Conservation (phyloP, 2,329 filamentous ascomycete genomes). For the Claviceps pusilla region DNA sequence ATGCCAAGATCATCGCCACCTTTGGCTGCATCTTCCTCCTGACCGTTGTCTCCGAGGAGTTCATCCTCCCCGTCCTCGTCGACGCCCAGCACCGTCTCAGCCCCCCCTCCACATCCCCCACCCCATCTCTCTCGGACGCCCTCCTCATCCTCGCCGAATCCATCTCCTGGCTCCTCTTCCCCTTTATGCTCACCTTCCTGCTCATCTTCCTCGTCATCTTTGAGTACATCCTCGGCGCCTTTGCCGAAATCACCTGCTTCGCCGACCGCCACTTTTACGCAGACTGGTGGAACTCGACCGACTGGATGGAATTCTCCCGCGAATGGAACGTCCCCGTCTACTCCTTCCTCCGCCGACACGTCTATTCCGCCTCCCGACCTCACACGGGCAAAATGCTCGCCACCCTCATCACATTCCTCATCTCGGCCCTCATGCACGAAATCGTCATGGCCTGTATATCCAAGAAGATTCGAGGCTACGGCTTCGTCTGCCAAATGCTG, state of each 20-base stretch:
- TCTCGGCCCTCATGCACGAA: constrained; percentile 81
- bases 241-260: constrained; percentile 86
- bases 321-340: constrained; percentile 99
- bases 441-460: constrained; percentile 97
- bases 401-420: constrained; percentile 80
- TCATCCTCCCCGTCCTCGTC: constrained; percentile 77
- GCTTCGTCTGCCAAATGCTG: constrained; percentile 88
- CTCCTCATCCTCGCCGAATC: constrained; percentile 74
- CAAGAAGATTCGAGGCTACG: constrained; percentile 89
- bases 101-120: constrained; percentile 16
- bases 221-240: constrained; percentile 87
- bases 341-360: constrained; percentile 84
- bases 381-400: constrained; percentile 63
- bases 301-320: constrained; percentile 90
- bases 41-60: constrained; percentile 82
- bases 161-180: constrained; percentile 82
- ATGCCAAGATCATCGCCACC: constrained; percentile 73
- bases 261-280: constrained; percentile 87
- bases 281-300: constrained; percentile 62
- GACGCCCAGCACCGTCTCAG: constrained; percentile 48
- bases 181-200: constrained; percentile 91
- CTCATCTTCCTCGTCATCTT: constrained; percentile 97
- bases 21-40: constrained; percentile 95
- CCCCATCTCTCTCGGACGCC: constrained; percentile 42
- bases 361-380: constrained; percentile 70